These are phyloP conservation scores for Leucaena leucocephala DNA, from an alignment of 306 rosid genomes.

Conservation along the genomic window DNA sequence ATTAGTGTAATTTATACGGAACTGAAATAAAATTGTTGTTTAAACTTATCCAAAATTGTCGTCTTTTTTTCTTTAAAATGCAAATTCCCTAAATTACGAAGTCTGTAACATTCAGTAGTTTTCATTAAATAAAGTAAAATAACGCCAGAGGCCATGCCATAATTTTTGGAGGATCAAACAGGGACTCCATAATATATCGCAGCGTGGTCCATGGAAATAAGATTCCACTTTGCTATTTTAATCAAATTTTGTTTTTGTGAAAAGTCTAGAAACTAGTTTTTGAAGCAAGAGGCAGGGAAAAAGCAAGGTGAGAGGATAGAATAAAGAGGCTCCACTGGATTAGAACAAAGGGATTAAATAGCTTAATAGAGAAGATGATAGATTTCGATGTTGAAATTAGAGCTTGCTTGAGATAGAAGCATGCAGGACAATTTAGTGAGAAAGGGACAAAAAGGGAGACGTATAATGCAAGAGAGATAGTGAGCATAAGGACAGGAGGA, in stretches of 20 bases:
- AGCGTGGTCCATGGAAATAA: neutral
- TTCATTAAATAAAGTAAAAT: no score
- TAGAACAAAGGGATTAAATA: neutral
- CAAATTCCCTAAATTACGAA: neutral
- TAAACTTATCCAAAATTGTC: neutral
- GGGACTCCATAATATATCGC: neutral
- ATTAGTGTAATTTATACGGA: no score
- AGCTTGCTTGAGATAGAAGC: neutral
- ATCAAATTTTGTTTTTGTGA: no score
- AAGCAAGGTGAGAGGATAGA: neutral
- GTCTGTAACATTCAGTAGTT: no score
- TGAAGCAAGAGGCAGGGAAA: neutral
- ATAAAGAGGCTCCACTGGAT: neutral
- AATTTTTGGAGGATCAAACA: neutral
- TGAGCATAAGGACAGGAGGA: constrained; percentile 3
- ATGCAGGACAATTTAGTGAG: neutral
- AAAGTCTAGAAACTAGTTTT: no score
- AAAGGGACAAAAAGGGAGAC: neutral
- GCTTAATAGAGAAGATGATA: no score
- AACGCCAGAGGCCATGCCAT: neutral
- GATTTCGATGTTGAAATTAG: no score
- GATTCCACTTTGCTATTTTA: neutral
- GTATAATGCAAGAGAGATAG: neutral
- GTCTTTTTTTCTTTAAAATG: no score
- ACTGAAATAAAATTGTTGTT: neutral